phyloP scores from a whole-genome alignment of 345 rosid species.

The Carallia pectinifolia region DNA sequence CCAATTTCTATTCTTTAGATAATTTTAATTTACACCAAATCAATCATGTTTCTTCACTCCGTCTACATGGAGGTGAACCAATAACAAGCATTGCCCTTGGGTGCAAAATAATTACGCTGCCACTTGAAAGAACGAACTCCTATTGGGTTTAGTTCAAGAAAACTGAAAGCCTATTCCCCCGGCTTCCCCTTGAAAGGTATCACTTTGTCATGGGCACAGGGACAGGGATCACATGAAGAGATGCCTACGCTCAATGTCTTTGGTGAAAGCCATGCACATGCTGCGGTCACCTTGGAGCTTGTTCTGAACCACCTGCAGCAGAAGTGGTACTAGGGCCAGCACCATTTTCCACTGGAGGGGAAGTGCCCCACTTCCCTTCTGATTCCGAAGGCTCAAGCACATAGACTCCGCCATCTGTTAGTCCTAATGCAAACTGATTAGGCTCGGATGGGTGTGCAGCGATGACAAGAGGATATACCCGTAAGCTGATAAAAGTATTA shows the following conservation, averaged over 20 bases:
- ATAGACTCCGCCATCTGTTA: constrained; percentile 63
- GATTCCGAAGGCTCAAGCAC: constrained; percentile 70
- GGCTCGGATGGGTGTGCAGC: constrained; percentile 76
- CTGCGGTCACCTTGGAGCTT: constrained; percentile 48
- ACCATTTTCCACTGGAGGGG: constrained; percentile 74
- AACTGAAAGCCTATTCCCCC: constrained; percentile 25
- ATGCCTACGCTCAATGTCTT: constrained; percentile 11
- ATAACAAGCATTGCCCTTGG: neutral
- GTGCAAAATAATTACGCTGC: neutral
- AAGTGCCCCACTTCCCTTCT: constrained; percentile 82
- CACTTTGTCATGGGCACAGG: constrained; percentile 22
- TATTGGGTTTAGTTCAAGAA: constrained; percentile 10
- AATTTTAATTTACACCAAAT: neutral
- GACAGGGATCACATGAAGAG: constrained; percentile 22
- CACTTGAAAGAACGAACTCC: constrained; percentile 3
- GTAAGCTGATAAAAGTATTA: constrained; percentile 51
- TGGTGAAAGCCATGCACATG: constrained; percentile 14
- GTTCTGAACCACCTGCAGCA: constrained; percentile 48
- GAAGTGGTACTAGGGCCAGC: constrained; percentile 55
- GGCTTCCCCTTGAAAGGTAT: constrained; percentile 35
- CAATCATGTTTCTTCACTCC: neutral
- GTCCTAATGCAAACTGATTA: constrained; percentile 77
- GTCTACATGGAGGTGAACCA: neutral
- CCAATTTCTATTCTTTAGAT: no score
- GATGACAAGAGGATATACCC: constrained; percentile 70